Evolutionary conservation across 768 basidiomycete genomes (phyloP).

Genomic region (Leucosporidium creatinivorum): DNA sequence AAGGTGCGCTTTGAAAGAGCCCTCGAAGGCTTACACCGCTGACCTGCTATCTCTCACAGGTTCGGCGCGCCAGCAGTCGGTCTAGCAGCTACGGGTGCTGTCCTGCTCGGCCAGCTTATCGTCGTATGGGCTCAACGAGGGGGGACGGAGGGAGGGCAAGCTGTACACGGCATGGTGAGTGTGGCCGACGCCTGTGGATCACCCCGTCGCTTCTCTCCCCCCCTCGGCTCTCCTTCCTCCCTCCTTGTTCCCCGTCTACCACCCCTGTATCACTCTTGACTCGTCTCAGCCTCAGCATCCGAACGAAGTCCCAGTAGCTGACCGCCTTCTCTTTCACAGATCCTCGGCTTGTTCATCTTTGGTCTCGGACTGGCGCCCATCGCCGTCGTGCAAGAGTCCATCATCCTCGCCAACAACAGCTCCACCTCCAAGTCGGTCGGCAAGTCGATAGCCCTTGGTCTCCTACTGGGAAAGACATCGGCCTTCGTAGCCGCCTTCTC

Average conservation of each 20-base stretch:
- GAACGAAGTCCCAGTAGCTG: no score
- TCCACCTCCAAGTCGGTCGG: constrained; percentile 55
- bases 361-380: constrained; percentile 72
- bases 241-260: no score
- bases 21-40: no score
- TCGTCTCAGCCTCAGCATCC: no score
- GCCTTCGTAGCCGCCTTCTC: constrained; percentile 69
- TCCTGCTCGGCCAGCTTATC: constrained; percentile 61
- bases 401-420: constrained; percentile 73
- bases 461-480: constrained; percentile 69
- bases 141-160: constrained; percentile 55
- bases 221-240: no score
- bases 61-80: constrained; percentile 65
- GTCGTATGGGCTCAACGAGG: constrained; percentile 56
- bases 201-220: no score
- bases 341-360: constrained; percentile 58
- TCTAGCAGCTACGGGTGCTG: constrained; percentile 66
- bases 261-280: no score
- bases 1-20: not conserved
- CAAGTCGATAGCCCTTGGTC: constrained; percentile 70
- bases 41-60: constrained; percentile 45
- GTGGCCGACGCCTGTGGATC: no score
- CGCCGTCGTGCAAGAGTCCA: constrained; percentile 71
- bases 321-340: constrained; percentile 45
- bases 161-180: constrained; percentile 9